These are phyloP conservation scores for Cystofilobasidium capitatum DNA, from an alignment of 768 basidiomycete genomes.

Conservation along the genomic window DNA sequence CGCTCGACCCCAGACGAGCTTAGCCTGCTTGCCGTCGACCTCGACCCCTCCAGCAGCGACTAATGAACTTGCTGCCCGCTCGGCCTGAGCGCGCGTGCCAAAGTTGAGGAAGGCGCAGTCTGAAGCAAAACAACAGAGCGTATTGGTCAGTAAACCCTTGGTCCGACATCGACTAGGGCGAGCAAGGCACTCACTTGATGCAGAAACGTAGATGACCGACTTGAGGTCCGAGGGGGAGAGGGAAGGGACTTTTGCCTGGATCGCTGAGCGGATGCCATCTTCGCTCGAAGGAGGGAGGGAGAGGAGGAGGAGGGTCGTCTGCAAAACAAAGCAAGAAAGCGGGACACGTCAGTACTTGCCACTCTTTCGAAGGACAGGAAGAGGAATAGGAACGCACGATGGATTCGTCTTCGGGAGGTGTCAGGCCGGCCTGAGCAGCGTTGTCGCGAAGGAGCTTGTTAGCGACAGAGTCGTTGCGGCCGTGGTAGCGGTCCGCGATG, in stretches of 20 bases:
- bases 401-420: conserved; percentile 75
- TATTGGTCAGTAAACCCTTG: background rate
- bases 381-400: conserved; percentile 57
- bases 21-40: conserved; percentile 50
- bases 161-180: conserved; percentile 41
- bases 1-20: conserved; percentile 83
- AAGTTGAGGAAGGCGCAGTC: conserved; percentile 97
- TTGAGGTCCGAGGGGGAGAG: conserved; percentile 58
- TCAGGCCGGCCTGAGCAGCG: conserved; percentile 71
- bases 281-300: conserved; percentile 63
- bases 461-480: conserved; percentile 85
- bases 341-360: background rate
- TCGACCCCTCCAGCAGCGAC: conserved; percentile 68
- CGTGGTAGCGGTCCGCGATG: conserved; percentile 87
- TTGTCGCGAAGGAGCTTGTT: conserved; percentile 72
- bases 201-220: conserved; percentile 71
- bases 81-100: conserved; percentile 67
- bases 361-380: background rate
- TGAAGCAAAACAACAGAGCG: background rate
- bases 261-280: conserved; percentile 59
- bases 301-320: conserved; percentile 82
- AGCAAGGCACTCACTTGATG: conserved; percentile 6
- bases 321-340: conserved; percentile 27
- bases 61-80: conserved; percentile 78
- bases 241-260: conserved; percentile 57